Base-by-base conservation (phyloP, 2,329 filamentous ascomycete species). In the Simplicillium sp. region DNA sequence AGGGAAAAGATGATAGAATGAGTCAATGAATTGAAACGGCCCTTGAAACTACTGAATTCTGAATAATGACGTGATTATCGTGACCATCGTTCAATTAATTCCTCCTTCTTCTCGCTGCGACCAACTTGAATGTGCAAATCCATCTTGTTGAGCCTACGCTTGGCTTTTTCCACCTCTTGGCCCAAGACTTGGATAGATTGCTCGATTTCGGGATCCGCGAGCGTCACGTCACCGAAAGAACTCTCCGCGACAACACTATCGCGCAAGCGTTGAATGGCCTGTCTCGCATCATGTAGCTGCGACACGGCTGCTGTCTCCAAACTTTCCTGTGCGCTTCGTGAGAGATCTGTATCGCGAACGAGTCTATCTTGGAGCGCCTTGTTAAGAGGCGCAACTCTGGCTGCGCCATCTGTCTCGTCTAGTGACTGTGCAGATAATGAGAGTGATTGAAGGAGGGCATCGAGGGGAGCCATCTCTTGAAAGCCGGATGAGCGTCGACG, bases 171-270 rank as follows among this genome's bases (percentile, higher is more conserved):
- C 36, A 72, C 58, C 53, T 74, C 71, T 38, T 66, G 60, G 1
- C 54, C 53, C 40, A 75, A 48, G 11, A 73, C 60, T 0, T 55
- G 53, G n/a, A 79, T 67, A 2, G 67, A 70, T 3, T 55, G 60
- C 41, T 75, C 68, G 31, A 76, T 67, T 20, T 75, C 71, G 0
- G 68, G 64, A 47, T 80, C 75, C 6, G 68, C 57, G 6, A 80
- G 62, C 34, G 60, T 61, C 4, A 75, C 64, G n/a, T 62, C 54
- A 0, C 61, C 60, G 49, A 65, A 75, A 4, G 65, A 57, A 25
- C 66, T 74, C 48, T 79, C 74, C 0, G 70, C 70, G 2, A 77
- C 55, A 1, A 78, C 55, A 33, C 67, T 73, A 43, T 75, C 72
- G 5, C 64, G 58, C 13, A 77, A 53, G 8, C 73, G 50, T 46